Base-by-base conservation (phyloP, 805 yeast genomes). In the Cyberlindnera saturnus region DNA sequence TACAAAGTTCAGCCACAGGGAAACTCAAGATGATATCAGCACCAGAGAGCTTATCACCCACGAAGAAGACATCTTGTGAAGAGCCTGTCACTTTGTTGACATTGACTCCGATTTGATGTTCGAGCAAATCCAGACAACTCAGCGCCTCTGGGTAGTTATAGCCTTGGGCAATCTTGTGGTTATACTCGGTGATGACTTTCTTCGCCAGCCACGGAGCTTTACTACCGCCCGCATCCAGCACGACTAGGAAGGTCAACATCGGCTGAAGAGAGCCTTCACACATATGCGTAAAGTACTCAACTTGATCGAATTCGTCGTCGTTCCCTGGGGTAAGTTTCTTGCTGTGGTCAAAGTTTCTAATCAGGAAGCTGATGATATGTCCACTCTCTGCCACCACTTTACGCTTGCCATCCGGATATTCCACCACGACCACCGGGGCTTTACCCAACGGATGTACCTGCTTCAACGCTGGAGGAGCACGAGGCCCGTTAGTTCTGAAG, bases 261-360 rank as follows among this genome's bases (percentile, higher is more conserved):
- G 78, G 77, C 56, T 75, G 80, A 15, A 83, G 56, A 18, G 85
- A 70, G 1, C 80, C 85, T 59, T 84, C 91, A n/a, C 74, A 58
- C 51, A 73, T 78, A 53, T 77, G 77, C 35, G 77, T 60, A 48
- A 63, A 79, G 56, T 74, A 81, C 45, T 73, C 74, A 31, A 77
- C 71, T 34, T 61, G 45, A 16, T 71, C 70, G 37, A 62, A 60
- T 17, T 71, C 77, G 6, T 67, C 66, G 7, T 59, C 69, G 36
- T 61, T 57, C 6, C 46, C 45, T 23, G 76, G 74, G 8, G 50
- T 56, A 41, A 79, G 62, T 17, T 57, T 63, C 14, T 66, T 57
- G 2, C 56, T 50, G 18, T 55, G 53, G 52, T 82, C 86, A 53
- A 71, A 80, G 46, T 76, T 62, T 18, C 58, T 55, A 39, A 79